Evolutionary conservation across 305 asterid species (phyloP).

Genomic region (Solanum hybrid): DNA sequence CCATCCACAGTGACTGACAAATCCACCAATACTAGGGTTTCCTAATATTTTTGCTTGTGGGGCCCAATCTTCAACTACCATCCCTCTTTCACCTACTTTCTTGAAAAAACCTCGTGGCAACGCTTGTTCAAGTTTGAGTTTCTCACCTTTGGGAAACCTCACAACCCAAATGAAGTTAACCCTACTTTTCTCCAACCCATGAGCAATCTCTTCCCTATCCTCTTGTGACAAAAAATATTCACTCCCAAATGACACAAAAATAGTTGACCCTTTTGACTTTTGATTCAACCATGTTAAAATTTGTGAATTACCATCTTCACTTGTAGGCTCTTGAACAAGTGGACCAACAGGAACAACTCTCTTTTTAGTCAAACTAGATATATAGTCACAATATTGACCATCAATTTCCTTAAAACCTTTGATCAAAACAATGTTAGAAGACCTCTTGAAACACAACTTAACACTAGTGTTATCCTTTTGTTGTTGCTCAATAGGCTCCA

Average conservation of each 20-base stretch:
- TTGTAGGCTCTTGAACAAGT: constrained; percentile 3
- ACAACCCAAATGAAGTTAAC: constrained; percentile 16
- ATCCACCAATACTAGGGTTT: constrained; percentile 8
- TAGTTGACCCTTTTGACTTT: constrained; percentile 4
- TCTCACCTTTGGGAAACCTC: constrained; percentile 10
- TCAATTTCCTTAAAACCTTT: constrained; percentile 18
- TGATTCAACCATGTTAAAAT: constrained; percentile 8
- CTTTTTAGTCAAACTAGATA: constrained; percentile 5
- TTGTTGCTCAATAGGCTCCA: not conserved
- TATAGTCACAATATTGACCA: constrained; percentile 14
- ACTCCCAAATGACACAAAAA: constrained; percentile 18
- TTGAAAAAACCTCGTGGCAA: constrained; percentile 9
- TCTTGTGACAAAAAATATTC: constrained; percentile 8
- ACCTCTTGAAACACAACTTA: constrained; percentile 4
- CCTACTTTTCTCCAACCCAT: constrained; percentile 6
- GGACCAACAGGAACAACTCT: constrained; percentile 18
- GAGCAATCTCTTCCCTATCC: constrained; percentile 9
- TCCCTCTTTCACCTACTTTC: constrained; percentile 16
- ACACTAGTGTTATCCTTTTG: not conserved
- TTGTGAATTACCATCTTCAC: not conserved
- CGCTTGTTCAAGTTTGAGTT: constrained; percentile 2
- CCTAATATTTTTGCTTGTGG: constrained; percentile 15
- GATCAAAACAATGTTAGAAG: constrained; percentile 8
- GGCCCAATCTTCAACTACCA: constrained; percentile 20
- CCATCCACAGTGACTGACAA: constrained; percentile 23